Conservation (phyloP, 306 rosid species). For the Vigna reflexopilosa region DNA sequence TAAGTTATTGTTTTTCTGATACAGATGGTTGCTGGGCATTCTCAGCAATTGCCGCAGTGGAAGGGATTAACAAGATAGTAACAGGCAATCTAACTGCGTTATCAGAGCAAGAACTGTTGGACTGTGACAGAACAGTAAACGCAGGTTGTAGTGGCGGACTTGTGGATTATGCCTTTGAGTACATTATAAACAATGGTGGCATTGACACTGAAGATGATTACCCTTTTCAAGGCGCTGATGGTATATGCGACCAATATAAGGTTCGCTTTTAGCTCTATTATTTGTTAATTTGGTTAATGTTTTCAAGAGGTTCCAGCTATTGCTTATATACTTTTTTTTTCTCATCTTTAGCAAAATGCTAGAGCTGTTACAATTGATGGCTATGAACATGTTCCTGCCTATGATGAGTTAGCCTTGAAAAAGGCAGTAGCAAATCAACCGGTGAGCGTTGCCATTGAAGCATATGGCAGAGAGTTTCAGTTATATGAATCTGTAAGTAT, state of each 20-base stretch:
- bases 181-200: constrained; percentile 83
- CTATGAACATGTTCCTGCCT: constrained; percentile 69
- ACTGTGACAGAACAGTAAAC: constrained; percentile 75
- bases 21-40: constrained; percentile 98
- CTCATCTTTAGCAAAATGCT: constrained; percentile 70
- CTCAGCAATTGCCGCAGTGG: constrained; percentile 73
- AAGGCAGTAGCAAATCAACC: constrained; percentile 87
- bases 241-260: constrained; percentile 65
- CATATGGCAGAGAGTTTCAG: constrained; percentile 80
- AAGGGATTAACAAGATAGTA: constrained; percentile 85
- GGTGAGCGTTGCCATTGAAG: constrained; percentile 85
- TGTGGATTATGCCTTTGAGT: constrained; percentile 79
- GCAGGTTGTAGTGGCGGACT: constrained; percentile 89
- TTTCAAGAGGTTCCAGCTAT: background rate
- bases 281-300: background rate
- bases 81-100: constrained; percentile 75
- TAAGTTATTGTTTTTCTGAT: background rate
- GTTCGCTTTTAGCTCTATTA: constrained; percentile 43
- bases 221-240: constrained; percentile 67
- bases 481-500: constrained; percentile 72
- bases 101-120: constrained; percentile 90
- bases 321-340: background rate
- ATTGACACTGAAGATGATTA: constrained; percentile 86
- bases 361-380: constrained; percentile 70
- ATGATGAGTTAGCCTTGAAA: constrained; percentile 69